Evolutionary conservation across 2,329 filamentous ascomycete genomes (phyloP), one percentile per base, ranked within the genome.

Genomic region (Dryadomyces quercivorus): DNA sequence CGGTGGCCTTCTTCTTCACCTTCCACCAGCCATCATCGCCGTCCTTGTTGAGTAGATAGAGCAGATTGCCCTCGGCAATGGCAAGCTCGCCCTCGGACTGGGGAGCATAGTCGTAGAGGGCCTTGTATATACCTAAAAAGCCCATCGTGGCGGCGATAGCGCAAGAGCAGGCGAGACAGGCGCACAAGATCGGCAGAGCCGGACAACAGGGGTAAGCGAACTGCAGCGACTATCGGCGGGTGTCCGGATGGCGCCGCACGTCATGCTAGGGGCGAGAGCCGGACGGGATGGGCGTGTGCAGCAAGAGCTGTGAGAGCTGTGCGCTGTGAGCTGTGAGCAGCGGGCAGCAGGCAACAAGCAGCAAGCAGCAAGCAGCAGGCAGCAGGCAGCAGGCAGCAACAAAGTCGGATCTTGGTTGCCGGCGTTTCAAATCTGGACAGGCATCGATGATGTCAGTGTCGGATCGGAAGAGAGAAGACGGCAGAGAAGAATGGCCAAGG

Each of bases 21-120:
- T 85, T 93, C 93, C 93, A 97, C 93, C 93, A 97, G 66, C 89
- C 71, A 83, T 82, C 78, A 38, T 87, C 83, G 51, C 72, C 67
- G 59, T 82, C 86, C 73, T 94, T 94, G 63, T 58, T 55, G 44
- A 63, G 59, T 8, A 63, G 42, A 51, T 59, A 63, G 4, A 63
- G 59, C 34, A 63, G 56, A 26, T 58, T 56, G 51, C 61, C 61
- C 34, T 63, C 61, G 15, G 56, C 26, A 34, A 63, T 57, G 50
- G 57, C 54, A 26, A 63, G 57, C 57, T 63, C 61, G 18, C 61
- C 61, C 44, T 63, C 61, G 22, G 58, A 58, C 58, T 61, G 60
- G 18, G 61, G 60, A 31, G 36, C 54, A 55, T 63, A 63, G 60
- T 63, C 61, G 57, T 62, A 63, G 48, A 63, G 38, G 48, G 61